Conservation (phyloP, 139 green algal species). For the Cymbomonas tetramitiformis region DNA sequence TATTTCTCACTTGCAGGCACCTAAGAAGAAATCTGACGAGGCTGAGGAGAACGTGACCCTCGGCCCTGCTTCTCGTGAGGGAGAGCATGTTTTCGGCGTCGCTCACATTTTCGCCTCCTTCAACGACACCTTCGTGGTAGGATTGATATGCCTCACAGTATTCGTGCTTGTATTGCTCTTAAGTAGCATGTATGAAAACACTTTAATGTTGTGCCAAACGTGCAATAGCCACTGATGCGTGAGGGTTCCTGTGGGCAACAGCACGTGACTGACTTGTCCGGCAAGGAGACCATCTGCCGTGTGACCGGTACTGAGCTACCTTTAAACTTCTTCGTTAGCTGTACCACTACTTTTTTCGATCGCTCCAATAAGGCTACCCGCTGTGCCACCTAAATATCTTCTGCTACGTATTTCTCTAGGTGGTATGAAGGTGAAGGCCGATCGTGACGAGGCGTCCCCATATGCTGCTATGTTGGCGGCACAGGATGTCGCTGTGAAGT, state of each 20-base stretch:
- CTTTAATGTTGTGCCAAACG: too few species aligned
- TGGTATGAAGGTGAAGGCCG: slow-evolving; percentile 99
- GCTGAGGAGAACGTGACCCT: too few species aligned
- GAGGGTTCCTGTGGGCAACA: too few species aligned
- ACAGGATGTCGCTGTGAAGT: slow-evolving; percentile 85
- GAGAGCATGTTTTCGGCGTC: slow-evolving; percentile 93
- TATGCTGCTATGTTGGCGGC: slow-evolving; percentile 99
- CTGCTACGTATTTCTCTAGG: slow-evolving; percentile 35
- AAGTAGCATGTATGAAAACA: neutral
- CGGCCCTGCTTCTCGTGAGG: slow-evolving; percentile 47
- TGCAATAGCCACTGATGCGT: too few species aligned
- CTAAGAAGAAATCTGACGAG: too few species aligned
- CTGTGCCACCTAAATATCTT: neutral
- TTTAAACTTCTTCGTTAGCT: neutral
- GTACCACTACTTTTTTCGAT: neutral
- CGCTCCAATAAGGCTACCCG: neutral
- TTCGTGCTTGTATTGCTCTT: neutral
- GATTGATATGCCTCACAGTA: neutral
- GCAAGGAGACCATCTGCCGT: slow-evolving; percentile 88
- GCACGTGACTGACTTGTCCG: slow-evolving; percentile 97
- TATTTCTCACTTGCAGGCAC: too few species aligned
- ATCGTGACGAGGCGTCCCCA: slow-evolving; percentile 94
- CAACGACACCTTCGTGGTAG: slow-evolving; percentile 96
- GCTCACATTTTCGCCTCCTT: slow-evolving; percentile 99
- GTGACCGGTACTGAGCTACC: slow-evolving; percentile 51